Evolutionary conservation across 148 eudicot genomes (phyloP).

Genomic region (Dianthus caryophyllus): DNA sequence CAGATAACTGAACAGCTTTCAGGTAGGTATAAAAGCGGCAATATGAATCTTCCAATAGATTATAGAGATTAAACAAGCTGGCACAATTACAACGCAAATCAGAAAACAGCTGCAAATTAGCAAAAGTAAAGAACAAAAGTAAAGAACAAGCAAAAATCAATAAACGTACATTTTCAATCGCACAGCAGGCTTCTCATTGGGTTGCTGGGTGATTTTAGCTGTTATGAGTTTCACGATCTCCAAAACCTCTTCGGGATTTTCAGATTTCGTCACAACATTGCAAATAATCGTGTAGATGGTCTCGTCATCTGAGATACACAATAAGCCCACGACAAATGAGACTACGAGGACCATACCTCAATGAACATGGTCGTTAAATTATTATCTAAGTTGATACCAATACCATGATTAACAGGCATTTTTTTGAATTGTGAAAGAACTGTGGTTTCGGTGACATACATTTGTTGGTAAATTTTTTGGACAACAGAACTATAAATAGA

Average conservation of each 20-base stretch:
- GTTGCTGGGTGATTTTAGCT: conserved; percentile 62
- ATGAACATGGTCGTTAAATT: too few species aligned
- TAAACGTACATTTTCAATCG: conserved; percentile 69
- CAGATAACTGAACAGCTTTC: conserved; percentile 80
- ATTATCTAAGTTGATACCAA: too few species aligned
- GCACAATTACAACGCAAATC: conserved; percentile 5
- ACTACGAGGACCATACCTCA: too few species aligned
- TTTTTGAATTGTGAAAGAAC: too few species aligned
- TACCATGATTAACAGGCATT: too few species aligned
- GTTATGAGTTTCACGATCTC: conserved; percentile 77
- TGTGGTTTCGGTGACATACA: too few species aligned
- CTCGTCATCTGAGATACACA: conserved; percentile 54
- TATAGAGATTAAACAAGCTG: conserved; percentile 92
- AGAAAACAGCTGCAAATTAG: conserved; percentile 1
- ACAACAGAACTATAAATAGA: too few species aligned
- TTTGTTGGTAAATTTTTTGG: too few species aligned
- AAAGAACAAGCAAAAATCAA: not conserved
- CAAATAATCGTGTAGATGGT: conserved; percentile 81
- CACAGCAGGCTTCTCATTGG: conserved; percentile 74
- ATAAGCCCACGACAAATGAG: not conserved
- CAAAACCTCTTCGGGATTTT: conserved; percentile 61
- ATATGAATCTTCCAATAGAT: conserved; percentile 70
- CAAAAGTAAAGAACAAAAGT: conserved; percentile 3
- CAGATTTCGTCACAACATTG: conserved; percentile 66
- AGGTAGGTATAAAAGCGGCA: conserved; percentile 73